phyloP scores from a whole-genome alignment of 2,329 filamentous ascomycete species.

The Hypoxylon sp. region DNA sequence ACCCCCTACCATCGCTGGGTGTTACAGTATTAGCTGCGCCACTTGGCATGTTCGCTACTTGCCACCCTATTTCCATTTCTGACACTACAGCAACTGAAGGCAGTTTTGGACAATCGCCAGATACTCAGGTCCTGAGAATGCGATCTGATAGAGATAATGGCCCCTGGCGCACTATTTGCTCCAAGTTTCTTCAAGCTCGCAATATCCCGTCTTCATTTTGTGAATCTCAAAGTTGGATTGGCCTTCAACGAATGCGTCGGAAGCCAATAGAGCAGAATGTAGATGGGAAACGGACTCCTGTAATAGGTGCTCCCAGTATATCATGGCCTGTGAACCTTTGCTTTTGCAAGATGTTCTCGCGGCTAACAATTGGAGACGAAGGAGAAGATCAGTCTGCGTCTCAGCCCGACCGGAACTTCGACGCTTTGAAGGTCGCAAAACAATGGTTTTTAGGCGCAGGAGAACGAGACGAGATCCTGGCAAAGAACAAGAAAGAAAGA shows the following conservation, averaged over 20 bases:
- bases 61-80: slow-evolving; percentile 57
- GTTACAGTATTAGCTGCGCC: slow-evolving; percentile 69
- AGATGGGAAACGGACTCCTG: slow-evolving; percentile 61
- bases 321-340: slow-evolving; percentile 70
- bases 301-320: slow-evolving; percentile 58
- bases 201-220: slow-evolving; percentile 63
- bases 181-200: slow-evolving; percentile 65
- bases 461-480: slow-evolving; percentile 64
- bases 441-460: slow-evolving; percentile 63
- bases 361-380: slow-evolving; percentile 58
- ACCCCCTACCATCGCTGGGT: slow-evolving; percentile 59
- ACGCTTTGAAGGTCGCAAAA: slow-evolving; percentile 65
- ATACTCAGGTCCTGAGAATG: slow-evolving; percentile 64
- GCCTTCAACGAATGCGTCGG: slow-evolving; percentile 64
- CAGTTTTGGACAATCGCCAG: slow-evolving; percentile 66
- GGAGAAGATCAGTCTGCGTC: slow-evolving; percentile 59
- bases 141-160: slow-evolving; percentile 60
- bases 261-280: slow-evolving; percentile 60
- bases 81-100: slow-evolving; percentile 56
- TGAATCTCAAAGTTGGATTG: slow-evolving; percentile 64
- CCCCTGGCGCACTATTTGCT: slow-evolving; percentile 67
- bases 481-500: slow-evolving; percentile 67
- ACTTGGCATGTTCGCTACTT: slow-evolving; percentile 65
- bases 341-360: slow-evolving; percentile 65
- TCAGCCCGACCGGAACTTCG: slow-evolving; percentile 61